Percentiles rank a stretch among this genome's conserved stretches.
Conservation (phyloP, 805 yeast species). For the Nakazawaea sp. region DNA sequence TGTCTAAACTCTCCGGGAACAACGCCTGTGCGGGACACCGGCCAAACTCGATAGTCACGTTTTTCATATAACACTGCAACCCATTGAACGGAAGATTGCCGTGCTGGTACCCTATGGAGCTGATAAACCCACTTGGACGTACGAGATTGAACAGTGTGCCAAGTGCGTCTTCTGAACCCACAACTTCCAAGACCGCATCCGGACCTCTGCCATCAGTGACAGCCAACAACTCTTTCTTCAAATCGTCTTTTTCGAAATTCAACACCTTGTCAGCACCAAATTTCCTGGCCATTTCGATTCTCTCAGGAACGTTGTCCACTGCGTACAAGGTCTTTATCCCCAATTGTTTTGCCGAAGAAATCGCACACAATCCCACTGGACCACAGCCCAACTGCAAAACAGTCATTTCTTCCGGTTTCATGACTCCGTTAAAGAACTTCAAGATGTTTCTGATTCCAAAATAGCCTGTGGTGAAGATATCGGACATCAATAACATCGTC, state of each 20-base stretch:
- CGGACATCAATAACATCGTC: constrained; percentile 51
- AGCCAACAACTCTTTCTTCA: constrained; percentile 13
- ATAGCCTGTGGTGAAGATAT: constrained; percentile 59
- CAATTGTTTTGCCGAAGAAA: constrained; percentile 33
- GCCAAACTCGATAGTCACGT: constrained; percentile 52
- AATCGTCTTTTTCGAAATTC: constrained; percentile 35
- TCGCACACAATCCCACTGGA: constrained; percentile 52
- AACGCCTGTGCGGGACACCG: constrained; percentile 57
- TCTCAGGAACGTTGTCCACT: constrained; percentile 40
- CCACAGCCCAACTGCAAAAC: constrained; percentile 54
- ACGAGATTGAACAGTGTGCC: constrained; percentile 44
- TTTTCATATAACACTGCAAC: constrained; percentile 50
- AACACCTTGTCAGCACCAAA: constrained; percentile 43
- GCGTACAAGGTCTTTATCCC: constrained; percentile 40
- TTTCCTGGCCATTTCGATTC: constrained; percentile 35
- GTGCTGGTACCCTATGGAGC: constrained; percentile 56
- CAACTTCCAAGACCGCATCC: constrained; percentile 55
- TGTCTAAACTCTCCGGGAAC: constrained; percentile 42
- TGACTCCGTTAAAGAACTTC: constrained; percentile 17
- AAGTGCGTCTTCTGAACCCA: constrained; percentile 48
- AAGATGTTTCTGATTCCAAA: constrained; percentile 43
- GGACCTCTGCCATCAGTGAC: constrained; percentile 44
- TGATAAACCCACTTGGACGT: constrained; percentile 50
- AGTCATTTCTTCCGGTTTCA: constrained; percentile 28
- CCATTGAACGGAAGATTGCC: constrained; percentile 50